Evolutionary conservation across 2,329 filamentous ascomycete species (phyloP).

Genomic region (Cordyceps cicadae): DNA sequence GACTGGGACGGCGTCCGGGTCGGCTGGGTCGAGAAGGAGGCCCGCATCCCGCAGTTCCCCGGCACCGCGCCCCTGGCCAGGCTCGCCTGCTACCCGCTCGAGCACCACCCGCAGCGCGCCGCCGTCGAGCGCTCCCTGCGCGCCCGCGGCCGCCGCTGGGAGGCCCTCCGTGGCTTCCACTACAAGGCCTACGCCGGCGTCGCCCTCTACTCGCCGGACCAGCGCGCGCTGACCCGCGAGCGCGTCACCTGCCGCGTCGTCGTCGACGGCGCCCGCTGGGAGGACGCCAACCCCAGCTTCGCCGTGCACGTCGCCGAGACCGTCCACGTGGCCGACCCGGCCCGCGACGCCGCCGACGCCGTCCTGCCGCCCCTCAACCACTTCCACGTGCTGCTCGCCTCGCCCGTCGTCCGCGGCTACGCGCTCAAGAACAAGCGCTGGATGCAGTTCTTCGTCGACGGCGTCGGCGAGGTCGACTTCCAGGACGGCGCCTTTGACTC

Average conservation of each 20-base stretch:
- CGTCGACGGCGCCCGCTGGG: constrained; percentile 75
- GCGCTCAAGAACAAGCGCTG: constrained; percentile 82
- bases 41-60: constrained; percentile 66
- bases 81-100: constrained; percentile 66
- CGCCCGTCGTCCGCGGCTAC: constrained; percentile 77
- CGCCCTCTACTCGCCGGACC: constrained; percentile 47
- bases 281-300: constrained; percentile 81
- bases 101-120: constrained; percentile 67
- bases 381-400: constrained; percentile 76
- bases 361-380: constrained; percentile 57
- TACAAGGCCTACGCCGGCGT: constrained; percentile 77
- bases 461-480: constrained; percentile 74
- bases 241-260: constrained; percentile 55
- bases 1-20: constrained; percentile 85
- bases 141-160: constrained; percentile 77
- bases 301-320: constrained; percentile 59
- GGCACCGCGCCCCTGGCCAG: constrained; percentile 76
- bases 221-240: constrained; percentile 61
- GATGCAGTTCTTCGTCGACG: constrained; percentile 81
- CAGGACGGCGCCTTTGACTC: constrained; percentile 75
- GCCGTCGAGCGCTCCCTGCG: constrained; percentile 59
- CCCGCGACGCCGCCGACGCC: constrained; percentile 28
- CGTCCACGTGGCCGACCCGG: constrained; percentile 44
- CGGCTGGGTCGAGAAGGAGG: constrained; percentile 62
- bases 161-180: constrained; percentile 66